phyloP scores from a whole-genome alignment of 305 asterid genomes.

The Solanum aculeatissimum region DNA sequence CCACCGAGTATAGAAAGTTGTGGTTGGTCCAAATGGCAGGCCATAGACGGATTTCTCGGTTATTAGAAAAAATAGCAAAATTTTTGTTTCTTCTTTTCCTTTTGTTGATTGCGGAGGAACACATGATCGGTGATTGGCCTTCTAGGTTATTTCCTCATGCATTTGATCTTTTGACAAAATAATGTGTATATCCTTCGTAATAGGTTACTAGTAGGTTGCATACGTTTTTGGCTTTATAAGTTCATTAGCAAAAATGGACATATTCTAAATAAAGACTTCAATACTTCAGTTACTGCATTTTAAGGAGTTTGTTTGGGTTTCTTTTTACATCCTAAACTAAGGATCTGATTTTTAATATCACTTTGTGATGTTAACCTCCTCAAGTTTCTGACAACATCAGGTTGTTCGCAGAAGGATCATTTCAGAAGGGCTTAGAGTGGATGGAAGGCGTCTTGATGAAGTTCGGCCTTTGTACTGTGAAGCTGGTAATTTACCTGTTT shows the following conservation, averaged over 20 bases:
- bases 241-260: background rate
- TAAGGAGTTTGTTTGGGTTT: background rate
- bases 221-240: background rate
- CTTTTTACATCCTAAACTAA: background rate
- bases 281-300: background rate
- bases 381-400: slow-evolving; percentile 31
- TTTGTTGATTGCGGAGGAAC: background rate
- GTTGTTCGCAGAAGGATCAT: slow-evolving; percentile 86
- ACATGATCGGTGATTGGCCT: background rate
- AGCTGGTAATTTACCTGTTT: slow-evolving; percentile 72
- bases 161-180: background rate
- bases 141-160: background rate
- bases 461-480: slow-evolving; percentile 87
- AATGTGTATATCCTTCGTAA: background rate
- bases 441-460: slow-evolving; percentile 89
- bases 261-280: background rate
- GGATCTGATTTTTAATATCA: background rate
- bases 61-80: background rate
- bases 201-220: background rate
- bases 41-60: too few species aligned
- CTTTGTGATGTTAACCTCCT: slow-evolving; percentile 7
- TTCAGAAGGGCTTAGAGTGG: slow-evolving; percentile 81
- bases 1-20: too few species aligned
- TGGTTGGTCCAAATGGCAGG: too few species aligned
- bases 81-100: background rate